A percentile compares a stretch with the other conserved stretches of the same genome.
phyloP scores from a whole-genome alignment of 805 yeast genomes.

The Nakazawaea wickerhamii region DNA sequence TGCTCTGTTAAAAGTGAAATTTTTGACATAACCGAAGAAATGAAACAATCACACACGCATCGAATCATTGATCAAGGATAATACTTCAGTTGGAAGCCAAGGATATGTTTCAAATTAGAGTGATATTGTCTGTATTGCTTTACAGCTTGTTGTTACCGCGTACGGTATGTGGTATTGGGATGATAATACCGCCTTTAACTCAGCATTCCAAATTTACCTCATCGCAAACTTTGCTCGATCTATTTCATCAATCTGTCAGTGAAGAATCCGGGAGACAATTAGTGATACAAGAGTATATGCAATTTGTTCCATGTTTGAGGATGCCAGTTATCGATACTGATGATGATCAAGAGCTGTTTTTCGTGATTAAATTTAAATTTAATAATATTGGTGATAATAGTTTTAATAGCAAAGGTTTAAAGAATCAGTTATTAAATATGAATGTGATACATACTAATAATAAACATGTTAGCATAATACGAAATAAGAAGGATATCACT shows the following conservation, averaged over 20 bases:
- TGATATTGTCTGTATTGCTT: too few species aligned
- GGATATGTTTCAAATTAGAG: too few species aligned
- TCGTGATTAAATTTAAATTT: constrained; percentile 6
- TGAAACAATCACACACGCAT: too few species aligned
- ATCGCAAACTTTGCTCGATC: background rate
- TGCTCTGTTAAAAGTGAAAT: too few species aligned
- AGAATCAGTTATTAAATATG: constrained; percentile 8
- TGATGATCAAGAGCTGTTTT: constrained; percentile 5
- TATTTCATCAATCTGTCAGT: background rate
- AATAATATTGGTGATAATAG: constrained; percentile 2
- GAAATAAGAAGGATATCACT: constrained; percentile 7
- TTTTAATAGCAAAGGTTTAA: constrained; percentile 3
- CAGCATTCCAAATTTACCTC: constrained; percentile 1
- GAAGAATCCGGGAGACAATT: background rate
- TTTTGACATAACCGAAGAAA: too few species aligned
- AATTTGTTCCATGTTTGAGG: constrained; percentile 4
- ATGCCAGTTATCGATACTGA: background rate
- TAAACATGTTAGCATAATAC: constrained; percentile 1
- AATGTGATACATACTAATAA: constrained; percentile 6
- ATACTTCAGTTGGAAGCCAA: too few species aligned
- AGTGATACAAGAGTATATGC: constrained; percentile 5
- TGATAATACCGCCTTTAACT: constrained; percentile 7
- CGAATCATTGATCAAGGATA: too few species aligned
- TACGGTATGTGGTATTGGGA: background rate
- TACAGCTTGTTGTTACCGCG: too few species aligned